These are phyloP conservation scores for Reticulascus tulasneorum DNA, from an alignment of 2,329 filamentous ascomycete species.

Conservation along the genomic window DNA sequence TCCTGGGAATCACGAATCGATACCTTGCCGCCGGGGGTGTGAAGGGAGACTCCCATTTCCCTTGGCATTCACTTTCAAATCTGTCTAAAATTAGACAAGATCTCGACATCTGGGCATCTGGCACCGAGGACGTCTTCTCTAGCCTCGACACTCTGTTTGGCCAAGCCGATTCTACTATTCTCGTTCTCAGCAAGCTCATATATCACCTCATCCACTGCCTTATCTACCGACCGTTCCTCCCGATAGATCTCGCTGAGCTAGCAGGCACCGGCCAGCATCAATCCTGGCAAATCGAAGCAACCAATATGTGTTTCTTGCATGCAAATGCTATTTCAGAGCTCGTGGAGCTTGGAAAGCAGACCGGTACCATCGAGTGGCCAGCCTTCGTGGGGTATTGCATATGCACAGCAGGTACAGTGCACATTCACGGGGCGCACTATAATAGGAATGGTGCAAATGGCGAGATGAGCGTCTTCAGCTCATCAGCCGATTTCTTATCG, in stretches of 20 bases:
- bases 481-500: slow-evolving; percentile 64
- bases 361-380: slow-evolving; percentile 75
- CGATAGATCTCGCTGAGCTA: slow-evolving; percentile 77
- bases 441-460: slow-evolving; percentile 48
- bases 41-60: slow-evolving; percentile 85
- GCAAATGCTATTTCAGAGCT: slow-evolving; percentile 84
- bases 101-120: slow-evolving; percentile 79
- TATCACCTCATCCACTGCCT: slow-evolving; percentile 86
- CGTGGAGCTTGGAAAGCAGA: slow-evolving; percentile 72
- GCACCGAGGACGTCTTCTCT: slow-evolving; percentile 74
- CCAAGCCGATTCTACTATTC: slow-evolving; percentile 70
- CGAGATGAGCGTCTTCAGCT: slow-evolving; percentile 60
- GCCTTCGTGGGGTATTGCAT: slow-evolving; percentile 84
- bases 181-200: slow-evolving; percentile 80
- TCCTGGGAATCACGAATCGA: slow-evolving; percentile 76
- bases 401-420: slow-evolving; percentile 81
- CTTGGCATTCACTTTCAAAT: slow-evolving; percentile 83
- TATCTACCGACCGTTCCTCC: slow-evolving; percentile 81
- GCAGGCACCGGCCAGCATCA: slow-evolving; percentile 79
- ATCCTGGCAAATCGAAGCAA: slow-evolving; percentile 89
- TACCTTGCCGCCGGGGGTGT: slow-evolving; percentile 83
- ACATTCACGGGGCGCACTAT: slow-evolving; percentile 83
- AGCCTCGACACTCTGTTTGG: slow-evolving; percentile 72
- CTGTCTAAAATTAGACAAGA: slow-evolving; percentile 83
- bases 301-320: slow-evolving; percentile 80